These are phyloP conservation scores for Cryptococcus depauperatus DNA, from an alignment of 1,284 basidiomycete genomes.

Conservation along the genomic window DNA sequence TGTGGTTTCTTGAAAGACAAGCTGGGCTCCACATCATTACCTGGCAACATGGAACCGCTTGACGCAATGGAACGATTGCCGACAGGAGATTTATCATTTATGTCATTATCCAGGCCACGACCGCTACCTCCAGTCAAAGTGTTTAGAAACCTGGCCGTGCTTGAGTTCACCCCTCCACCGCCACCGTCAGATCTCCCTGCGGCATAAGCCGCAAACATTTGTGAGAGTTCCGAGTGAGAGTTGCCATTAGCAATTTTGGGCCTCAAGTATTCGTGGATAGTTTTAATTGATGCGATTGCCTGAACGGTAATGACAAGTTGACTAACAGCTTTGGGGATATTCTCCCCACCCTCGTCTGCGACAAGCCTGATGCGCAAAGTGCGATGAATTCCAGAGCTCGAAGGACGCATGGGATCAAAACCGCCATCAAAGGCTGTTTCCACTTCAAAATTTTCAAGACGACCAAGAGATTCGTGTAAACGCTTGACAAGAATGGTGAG, in stretches of 20 bases:
- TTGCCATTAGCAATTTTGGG: constrained; percentile 71
- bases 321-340: constrained; percentile 72
- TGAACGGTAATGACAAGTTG: constrained; percentile 92
- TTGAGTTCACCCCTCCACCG: constrained; percentile 12
- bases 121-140: constrained; percentile 24
- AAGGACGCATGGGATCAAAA: constrained; percentile 19
- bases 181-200: constrained; percentile 43
- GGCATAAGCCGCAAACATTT: constrained; percentile 83
- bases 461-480: constrained; percentile 81
- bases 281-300: constrained; percentile 92
- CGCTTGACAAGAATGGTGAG: constrained; percentile 83
- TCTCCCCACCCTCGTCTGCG: constrained; percentile 76
- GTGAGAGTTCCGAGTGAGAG: constrained; percentile 59
- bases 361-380: constrained; percentile 70
- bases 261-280: constrained; percentile 85
- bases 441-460: constrained; percentile 91
- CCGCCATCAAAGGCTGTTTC: constrained; percentile 56
- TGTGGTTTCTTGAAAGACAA: constrained; percentile 17
- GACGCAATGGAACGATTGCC: constrained; percentile 4
- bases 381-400: constrained; percentile 18
- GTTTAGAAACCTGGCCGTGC: constrained; percentile 52
- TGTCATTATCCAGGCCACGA: no score
- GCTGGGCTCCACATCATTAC: not conserved
- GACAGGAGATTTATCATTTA: no score
- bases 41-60: constrained; percentile 1